A percentile compares a stretch with the other conserved stretches of the same genome.
Evolutionary conservation across 768 basidiomycete species (phyloP).

Genomic region (Leucocoprinus leucothites): DNA sequence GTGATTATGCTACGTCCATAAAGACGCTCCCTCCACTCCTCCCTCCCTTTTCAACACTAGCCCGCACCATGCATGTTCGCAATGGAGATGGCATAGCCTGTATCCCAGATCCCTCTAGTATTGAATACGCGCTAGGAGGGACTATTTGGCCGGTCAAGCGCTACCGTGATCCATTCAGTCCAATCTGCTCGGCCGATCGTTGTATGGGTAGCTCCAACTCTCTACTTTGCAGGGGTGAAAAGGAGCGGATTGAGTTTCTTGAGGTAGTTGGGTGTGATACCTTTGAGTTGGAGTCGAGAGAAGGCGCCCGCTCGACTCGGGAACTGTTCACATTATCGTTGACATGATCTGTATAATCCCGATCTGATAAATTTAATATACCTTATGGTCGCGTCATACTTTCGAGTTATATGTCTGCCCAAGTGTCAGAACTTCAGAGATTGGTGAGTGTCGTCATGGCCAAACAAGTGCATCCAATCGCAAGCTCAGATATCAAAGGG

Average conservation of each 20-base stretch:
- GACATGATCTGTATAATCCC: neutral
- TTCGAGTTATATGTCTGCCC: too few species aligned
- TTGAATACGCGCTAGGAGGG: neutral
- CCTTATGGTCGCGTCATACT: too few species aligned
- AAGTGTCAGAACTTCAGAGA: neutral
- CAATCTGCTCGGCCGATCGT: neutral
- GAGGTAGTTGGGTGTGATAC: conserved; percentile 13
- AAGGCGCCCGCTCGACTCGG: neutral
- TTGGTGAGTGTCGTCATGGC: neutral
- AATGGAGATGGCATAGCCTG: neutral
- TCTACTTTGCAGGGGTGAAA: conserved; percentile 12
- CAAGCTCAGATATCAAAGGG: neutral
- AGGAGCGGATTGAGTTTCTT: conserved; percentile 9
- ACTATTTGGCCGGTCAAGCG: conserved; percentile 6
- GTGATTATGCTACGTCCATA: conserved; percentile 37
- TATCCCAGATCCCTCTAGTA: conserved; percentile 10
- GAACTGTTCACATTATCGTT: conserved; percentile 8
- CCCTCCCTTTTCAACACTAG: conserved; percentile 5
- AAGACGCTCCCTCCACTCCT: conserved; percentile 16
- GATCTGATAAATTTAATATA: neutral
- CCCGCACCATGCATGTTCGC: neutral
- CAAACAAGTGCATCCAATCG: conserved; percentile 8
- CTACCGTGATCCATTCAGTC: neutral
- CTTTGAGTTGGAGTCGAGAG: conserved; percentile 11
- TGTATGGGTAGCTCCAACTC: conserved; percentile 12